Base-by-base conservation (phyloP, 352 stramenopile genomes). In the Pythium graminicola region DNA sequence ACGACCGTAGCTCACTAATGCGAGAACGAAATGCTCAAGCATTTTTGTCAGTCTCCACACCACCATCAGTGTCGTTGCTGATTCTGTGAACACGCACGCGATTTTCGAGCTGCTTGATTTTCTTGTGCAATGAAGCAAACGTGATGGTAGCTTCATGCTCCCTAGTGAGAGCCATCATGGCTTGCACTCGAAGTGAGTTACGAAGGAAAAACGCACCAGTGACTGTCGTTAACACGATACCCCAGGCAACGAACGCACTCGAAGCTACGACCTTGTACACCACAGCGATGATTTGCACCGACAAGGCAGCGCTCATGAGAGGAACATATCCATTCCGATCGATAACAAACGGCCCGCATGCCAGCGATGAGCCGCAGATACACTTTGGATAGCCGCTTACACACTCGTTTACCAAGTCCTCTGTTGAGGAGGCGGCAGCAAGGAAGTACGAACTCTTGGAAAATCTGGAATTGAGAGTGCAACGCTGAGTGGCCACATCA, bases 61-160 rank as follows among this genome's bases (percentile, higher is more conserved):
- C 22, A 33, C 14, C 20, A 31, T 13, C 32, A 31, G 24, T 23
- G 24, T 53, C 32, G 29, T 57, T 31, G 43, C 43, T 39, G 47
- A 81, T 68, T 20, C 69, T 75, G 40, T 85, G 72, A 50, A 86
- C 52, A 14, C 69, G 68, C 33, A 82, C 36, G 4, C 72, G 72
- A n/a, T 69, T 81, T 39, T 86, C 72, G 2, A 86, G 67, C 35
- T 86, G 75, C 46, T 72, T 81, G 50, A 86, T 81, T 42, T 75
- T 80, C 31, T 68, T 81, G 7, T 61, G 64, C n/a, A 86, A 33
- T 19, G 75, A 72, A 16, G 70, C 64, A 10, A 86, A 75, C 2
- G 70, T 81, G 39, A 81, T 57, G 1, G 57, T 57, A 7, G 79
- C 52, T 48, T 81, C 69, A 28, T 76, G 69, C 42, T 86, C 72